Conservation (phyloP, 352 stramenopile species). For the Globisporangium viniferum region DNA sequence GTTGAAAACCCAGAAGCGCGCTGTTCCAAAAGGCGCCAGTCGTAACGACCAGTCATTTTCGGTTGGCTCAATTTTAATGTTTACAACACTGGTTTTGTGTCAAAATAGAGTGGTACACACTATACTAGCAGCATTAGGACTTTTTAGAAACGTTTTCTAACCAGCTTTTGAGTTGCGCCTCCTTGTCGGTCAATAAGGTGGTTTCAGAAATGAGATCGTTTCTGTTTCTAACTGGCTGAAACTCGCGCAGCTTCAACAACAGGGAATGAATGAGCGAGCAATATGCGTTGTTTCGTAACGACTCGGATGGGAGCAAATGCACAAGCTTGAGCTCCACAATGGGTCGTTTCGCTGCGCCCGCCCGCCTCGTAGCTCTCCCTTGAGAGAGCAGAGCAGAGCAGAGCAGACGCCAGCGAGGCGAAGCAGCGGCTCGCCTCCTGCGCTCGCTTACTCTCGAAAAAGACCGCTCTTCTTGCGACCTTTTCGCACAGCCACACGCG, state of each 20-base stretch:
- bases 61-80: not conserved
- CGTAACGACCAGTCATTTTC: constrained; percentile 9
- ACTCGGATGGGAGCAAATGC: constrained; percentile 1
- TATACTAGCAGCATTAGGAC: not conserved
- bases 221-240: constrained; percentile 11
- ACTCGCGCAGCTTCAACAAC: not conserved
- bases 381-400: not conserved
- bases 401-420: not conserved
- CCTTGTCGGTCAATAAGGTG: constrained; percentile 10
- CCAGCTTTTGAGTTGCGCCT: not conserved
- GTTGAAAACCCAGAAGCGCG: too few species aligned
- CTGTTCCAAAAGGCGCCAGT: not conserved
- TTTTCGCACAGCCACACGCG: not conserved
- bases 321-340: not conserved
- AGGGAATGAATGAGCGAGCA: not conserved
- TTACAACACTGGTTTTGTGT: not conserved
- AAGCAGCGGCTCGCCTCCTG: not conserved
- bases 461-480: constrained; percentile 20
- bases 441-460: constrained; percentile 43
- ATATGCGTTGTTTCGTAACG: constrained; percentile 32
- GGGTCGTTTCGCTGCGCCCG: not conserved
- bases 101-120: not conserved
- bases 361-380: not conserved
- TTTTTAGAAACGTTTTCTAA: constrained; percentile 10
- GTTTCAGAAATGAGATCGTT: not conserved